Evolutionary conservation across 768 basidiomycete genomes (phyloP).

Genomic region (Lactarius sp.): DNA sequence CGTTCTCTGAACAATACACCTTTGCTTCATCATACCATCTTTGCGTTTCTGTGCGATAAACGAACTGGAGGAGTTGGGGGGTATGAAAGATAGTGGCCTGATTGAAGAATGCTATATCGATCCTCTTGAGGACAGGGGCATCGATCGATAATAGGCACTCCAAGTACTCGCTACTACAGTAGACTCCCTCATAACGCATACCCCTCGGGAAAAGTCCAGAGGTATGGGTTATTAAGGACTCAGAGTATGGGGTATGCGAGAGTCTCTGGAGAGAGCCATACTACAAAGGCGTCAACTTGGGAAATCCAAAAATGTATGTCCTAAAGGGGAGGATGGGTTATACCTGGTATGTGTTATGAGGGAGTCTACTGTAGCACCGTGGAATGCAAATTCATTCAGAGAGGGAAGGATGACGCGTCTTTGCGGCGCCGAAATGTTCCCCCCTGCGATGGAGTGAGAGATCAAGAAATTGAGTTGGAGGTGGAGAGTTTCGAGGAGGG

Average conservation of each 20-base stretch:
- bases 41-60: background rate
- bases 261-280: no score
- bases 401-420: background rate
- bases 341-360: no score
- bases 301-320: no score
- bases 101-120: background rate
- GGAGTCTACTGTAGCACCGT: no score
- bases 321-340: no score
- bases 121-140: background rate
- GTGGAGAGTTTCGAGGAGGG: background rate
- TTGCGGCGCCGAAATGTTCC: background rate
- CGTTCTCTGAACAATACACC: background rate
- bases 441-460: background rate
- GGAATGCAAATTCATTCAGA: constrained; percentile 1
- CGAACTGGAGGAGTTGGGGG: background rate
- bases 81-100: background rate
- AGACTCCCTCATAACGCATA: no score
- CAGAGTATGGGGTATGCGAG: no score
- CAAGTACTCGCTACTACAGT: constrained; percentile 8
- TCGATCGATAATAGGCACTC: constrained; percentile 3
- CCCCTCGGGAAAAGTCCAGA: no score
- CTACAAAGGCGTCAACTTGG: no score
- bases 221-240: no score
- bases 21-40: background rate
- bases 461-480: background rate